Percentiles rank a stretch among this genome's conserved stretches.
Conservation (phyloP, 2,329 filamentous ascomycete species). For the Sporothrix pseudoabietina region DNA sequence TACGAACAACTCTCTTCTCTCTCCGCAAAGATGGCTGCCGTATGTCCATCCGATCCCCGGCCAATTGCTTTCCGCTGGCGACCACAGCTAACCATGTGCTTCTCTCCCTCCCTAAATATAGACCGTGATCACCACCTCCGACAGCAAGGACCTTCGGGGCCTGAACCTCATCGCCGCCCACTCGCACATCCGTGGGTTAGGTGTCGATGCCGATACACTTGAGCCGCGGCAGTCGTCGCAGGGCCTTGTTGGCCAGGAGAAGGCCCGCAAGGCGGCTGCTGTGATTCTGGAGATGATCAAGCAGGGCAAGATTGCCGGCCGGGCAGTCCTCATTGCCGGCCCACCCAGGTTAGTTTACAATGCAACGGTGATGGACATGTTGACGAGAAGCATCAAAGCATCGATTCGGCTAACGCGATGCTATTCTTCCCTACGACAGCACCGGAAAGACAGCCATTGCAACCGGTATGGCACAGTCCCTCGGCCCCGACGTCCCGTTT, state of each 20-base stretch:
- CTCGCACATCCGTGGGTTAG: conserved; percentile 94
- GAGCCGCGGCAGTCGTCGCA: conserved; percentile 85
- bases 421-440: conserved; percentile 49
- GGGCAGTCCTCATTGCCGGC: conserved; percentile 90
- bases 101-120: conserved; percentile 37
- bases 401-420: not conserved
- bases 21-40: conserved; percentile 31
- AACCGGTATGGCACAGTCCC: conserved; percentile 97
- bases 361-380: not conserved
- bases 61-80: not conserved
- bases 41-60: conserved; percentile 24
- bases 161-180: conserved; percentile 98
- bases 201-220: conserved; percentile 87
- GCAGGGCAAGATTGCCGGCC: conserved; percentile 95
- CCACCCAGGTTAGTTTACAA: conserved; percentile 68
- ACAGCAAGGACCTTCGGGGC: conserved; percentile 92
- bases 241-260: conserved; percentile 92
- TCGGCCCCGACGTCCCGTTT: conserved; percentile 92
- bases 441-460: conserved; percentile 98
- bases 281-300: conserved; percentile 99
- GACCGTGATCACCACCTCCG: conserved; percentile 77
- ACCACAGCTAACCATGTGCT: not conserved
- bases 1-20: not conserved
- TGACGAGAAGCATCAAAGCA: not conserved
- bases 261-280: conserved; percentile 92